A percentile compares a stretch with the other conserved stretches of the same genome.
phyloP scores from a whole-genome alignment of 2,329 filamentous ascomycete species.

The Didymella segeticola region DNA sequence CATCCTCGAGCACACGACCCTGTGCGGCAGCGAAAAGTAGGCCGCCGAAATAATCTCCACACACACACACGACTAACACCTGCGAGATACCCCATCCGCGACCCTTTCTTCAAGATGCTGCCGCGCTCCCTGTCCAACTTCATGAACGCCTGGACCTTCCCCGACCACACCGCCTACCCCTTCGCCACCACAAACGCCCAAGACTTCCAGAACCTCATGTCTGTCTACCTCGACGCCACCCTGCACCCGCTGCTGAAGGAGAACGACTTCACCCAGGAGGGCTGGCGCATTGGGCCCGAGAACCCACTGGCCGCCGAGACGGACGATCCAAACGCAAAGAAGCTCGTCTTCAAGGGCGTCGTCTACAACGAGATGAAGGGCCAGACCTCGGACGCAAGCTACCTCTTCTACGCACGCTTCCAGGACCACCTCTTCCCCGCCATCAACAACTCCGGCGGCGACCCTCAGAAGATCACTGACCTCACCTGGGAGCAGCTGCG shows the following conservation, averaged over 20 bases:
- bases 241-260: conserved; percentile 87
- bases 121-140: conserved; percentile 98
- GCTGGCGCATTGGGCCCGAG: conserved; percentile 94
- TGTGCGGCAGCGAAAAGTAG: conserved; percentile 94
- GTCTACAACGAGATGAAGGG: conserved; percentile 99
- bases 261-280: conserved; percentile 94
- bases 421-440: conserved; percentile 93
- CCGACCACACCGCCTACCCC: conserved; percentile 96
- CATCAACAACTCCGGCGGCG: conserved; percentile 95
- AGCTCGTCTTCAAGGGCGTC: conserved; percentile 92
- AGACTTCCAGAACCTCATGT: conserved; percentile 95
- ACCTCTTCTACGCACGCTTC: conserved; percentile 94
- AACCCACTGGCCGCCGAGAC: conserved; percentile 67
- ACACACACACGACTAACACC: conserved; percentile 14
- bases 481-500: conserved; percentile 89
- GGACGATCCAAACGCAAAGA: conserved; percentile 62
- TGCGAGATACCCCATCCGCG: conserved; percentile 87
- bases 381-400: conserved; percentile 96
- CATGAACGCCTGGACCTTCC: conserved; percentile 98
- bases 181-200: conserved; percentile 96
- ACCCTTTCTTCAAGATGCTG: conserved; percentile 99
- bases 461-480: conserved; percentile 95
- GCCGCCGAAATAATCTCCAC: not conserved
- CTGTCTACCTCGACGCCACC: conserved; percentile 94
- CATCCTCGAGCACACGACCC: conserved; percentile 95